These are phyloP conservation scores for Aurinia saxatilis DNA, from an alignment of 345 rosid species.

Conservation along the genomic window DNA sequence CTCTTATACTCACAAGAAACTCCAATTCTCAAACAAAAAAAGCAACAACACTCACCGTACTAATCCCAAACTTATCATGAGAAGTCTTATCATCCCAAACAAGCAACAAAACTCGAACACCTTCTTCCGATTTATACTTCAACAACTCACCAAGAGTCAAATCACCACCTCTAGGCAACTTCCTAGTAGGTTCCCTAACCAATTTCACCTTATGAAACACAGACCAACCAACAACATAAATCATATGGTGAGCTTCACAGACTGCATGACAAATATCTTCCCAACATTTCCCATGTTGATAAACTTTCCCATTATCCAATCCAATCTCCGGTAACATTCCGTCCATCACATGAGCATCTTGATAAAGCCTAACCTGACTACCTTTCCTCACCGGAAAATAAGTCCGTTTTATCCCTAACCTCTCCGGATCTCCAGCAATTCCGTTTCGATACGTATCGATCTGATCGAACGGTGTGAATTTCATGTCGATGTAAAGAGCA, in stretches of 20 bases:
- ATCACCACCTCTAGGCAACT: conserved; percentile 62
- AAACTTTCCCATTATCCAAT: conserved; percentile 43
- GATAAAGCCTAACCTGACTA: conserved; percentile 55
- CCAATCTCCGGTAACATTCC: conserved; percentile 37
- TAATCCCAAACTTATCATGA: conserved; percentile 53
- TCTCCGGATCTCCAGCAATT: conserved; percentile 58
- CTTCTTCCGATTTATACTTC: conserved; percentile 90
- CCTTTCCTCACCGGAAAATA: conserved; percentile 87
- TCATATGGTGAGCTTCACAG: conserved; percentile 90
- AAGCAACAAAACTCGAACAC: conserved; percentile 78
- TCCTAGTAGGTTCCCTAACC: conserved; percentile 63
- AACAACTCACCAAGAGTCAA: conserved; percentile 84
- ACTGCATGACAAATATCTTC: conserved; percentile 89
- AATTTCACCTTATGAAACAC: conserved; percentile 73
- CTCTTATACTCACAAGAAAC: background rate
- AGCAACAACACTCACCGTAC: conserved; percentile 52
- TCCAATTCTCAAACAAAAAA: background rate
- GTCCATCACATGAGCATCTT: conserved; percentile 75
- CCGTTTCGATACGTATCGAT: conserved; percentile 45
- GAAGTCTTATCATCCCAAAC: conserved; percentile 97
- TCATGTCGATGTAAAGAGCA: conserved; percentile 44
- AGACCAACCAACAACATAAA: conserved; percentile 91
- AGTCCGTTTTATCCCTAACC: conserved; percentile 49
- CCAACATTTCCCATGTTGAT: conserved; percentile 61
- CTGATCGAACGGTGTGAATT: conserved; percentile 60